phyloP scores from a whole-genome alignment of 768 basidiomycete species.

The Lactifluus hygrophoroides region DNA sequence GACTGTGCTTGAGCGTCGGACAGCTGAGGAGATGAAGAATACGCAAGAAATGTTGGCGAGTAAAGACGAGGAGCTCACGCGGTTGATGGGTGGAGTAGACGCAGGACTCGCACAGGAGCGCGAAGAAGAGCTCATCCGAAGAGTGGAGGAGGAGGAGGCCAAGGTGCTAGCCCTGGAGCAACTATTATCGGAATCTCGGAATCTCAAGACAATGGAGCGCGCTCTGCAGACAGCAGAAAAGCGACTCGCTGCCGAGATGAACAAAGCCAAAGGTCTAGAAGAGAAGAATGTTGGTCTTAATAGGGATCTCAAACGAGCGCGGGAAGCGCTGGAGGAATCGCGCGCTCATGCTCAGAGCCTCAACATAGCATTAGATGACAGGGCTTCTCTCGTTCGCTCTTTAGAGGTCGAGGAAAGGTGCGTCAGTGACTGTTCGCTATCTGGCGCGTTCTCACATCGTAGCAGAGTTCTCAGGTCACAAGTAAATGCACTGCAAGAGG shows the following conservation, averaged over 20 bases:
- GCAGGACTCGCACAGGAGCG: conserved; percentile 35
- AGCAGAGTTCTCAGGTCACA: conserved; percentile 13
- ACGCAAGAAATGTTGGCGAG: conserved; percentile 40
- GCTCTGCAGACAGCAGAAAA: conserved; percentile 21
- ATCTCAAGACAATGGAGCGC: conserved; percentile 30
- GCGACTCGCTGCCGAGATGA: conserved; percentile 34
- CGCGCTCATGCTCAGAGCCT: conserved; percentile 26
- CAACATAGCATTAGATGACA: conserved; percentile 19
- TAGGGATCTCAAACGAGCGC: conserved; percentile 44
- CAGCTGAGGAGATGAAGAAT: conserved; percentile 37
- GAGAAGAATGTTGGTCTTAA: conserved; percentile 37
- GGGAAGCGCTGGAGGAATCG: conserved; percentile 36
- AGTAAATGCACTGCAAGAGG: not conserved
- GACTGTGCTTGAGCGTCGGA: conserved; percentile 42
- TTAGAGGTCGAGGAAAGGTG: conserved; percentile 25
- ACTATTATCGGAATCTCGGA: conserved; percentile 35
- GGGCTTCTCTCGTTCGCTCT: conserved; percentile 23
- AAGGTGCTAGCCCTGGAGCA: conserved; percentile 52
- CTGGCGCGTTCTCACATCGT: not conserved
- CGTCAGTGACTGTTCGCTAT: not conserved
- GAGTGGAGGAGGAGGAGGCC: conserved; percentile 67
- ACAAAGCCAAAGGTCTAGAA: conserved; percentile 35
- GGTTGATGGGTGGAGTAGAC: conserved; percentile 30
- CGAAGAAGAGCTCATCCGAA: conserved; percentile 51
- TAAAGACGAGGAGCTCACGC: conserved; percentile 51